Evolutionary conservation across 345 rosid genomes (phyloP), one percentile per base, ranked within the genome.

Genomic region (Odontarrhena argentea): DNA sequence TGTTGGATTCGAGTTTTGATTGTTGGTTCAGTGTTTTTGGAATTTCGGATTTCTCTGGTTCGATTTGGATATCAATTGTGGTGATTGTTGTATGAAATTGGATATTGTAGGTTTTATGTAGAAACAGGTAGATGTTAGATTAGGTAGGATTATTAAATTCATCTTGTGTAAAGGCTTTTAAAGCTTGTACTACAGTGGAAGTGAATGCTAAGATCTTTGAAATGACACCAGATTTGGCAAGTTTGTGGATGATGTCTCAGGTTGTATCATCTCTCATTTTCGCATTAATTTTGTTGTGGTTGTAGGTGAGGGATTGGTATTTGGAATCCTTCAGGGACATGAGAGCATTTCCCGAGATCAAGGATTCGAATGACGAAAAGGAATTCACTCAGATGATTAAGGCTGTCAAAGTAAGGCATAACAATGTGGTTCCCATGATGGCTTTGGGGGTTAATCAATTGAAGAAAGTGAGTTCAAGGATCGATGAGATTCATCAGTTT

Each of bases 231-330:
- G 59, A 41, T 49, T 71, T 71, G 58, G 49, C 55, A 35, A 43
- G 22, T 51, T 50, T 53, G 55, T 61, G 32, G 4, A 38, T 38
- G 49, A 48, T 57, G 41, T 40, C 18, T 65, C 15, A 15, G 9
- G 45, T 49, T 4, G 9, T 24, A 51, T 25, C 34, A 8, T 14
- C 1, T 54, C 52, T 9, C 38, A 2, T 30, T 54, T 35, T 53
- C 28, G 38, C 51, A 6, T 40, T 55, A 38, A 3, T 43, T 53
- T 40, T 76, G 35, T 9, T 18, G 50, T 72, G 53, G 56, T n/a
- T 38, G 37, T 67, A 95, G 99, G 99, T 95, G 55, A 84, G 99
- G 53, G 97, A 95, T 69, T 95, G 99, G 99, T 95, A 95, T 77
- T 54, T 95, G 84, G 97, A 95, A 65, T 95, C 99, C 15, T 94